Evolutionary conservation across 768 basidiomycete species (phyloP), one percentile per base, ranked within the genome.

Genomic region (Boletus bicolor): DNA sequence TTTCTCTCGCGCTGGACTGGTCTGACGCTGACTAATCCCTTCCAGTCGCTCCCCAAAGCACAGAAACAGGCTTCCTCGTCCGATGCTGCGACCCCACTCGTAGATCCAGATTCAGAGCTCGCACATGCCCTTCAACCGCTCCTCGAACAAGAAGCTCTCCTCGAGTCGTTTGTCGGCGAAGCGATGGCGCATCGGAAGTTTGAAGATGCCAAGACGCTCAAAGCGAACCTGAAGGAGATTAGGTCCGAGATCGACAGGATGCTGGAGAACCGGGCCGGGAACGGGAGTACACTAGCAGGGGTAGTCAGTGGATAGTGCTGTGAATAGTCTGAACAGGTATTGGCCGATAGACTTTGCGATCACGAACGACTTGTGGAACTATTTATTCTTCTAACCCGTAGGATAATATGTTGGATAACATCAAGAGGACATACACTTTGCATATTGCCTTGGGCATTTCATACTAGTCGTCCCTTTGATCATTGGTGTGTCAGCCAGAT

Each of bases 181-280:
- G 96, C 96, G 7, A 88, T 86, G 71, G 81, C 85, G 2, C 87
- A 88, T 62, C 79, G 96, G 42, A 98, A 98, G 73, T 98, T 98
- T 60, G 96, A 98, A 71, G 97, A 99, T 66, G 89, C 89, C 14
- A 89, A 89, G 71, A 89, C 88, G 4, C 75, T 99, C 58, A 86
- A 90, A 67, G 69, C 74, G 34, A 95, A 88, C 69, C 70, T 98
- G 49, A 77, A 75, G 44, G 96, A 98, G 75, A 91, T 99, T 53
- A 78, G 87, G 60, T 77, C 67, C 12, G 95, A 96, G 76, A 94
- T 98, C 49, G 85, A 85, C 59, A 83, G 79, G 65, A 77, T 94
- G 57, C 45, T 87, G 42, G 72, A 66, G 39, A 71, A 72, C 53
- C 70, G 68, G 35, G 60, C 65, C 7, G 59, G 56, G 30, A 58